Evolutionary conservation across 2,329 filamentous ascomycete species (phyloP), one percentile per base, ranked within the genome.

Genomic region (Clarireedia paspali): DNA sequence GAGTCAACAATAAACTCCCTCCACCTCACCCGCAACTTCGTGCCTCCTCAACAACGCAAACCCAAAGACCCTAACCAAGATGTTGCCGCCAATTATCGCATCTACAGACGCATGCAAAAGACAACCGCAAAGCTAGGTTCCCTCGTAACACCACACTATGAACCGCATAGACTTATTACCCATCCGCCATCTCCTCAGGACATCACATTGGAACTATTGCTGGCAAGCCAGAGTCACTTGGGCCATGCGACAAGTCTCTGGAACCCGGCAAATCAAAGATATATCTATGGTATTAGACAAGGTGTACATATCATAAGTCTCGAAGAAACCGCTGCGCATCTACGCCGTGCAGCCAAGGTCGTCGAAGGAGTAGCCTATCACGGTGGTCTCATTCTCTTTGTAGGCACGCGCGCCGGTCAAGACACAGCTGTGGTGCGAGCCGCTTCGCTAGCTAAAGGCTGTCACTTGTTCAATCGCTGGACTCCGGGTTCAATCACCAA

Each of bases 271-370:
- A 99, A 97, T 75, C 86, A 91, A 62, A 83, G 88, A 63, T 97
- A 97, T 74, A 97, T 99, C 70, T 91, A 89, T 70, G 94, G 94
- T 65, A 82, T 95, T 59, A 81, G 94, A 46, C 82, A 94, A 63
- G 90, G 88, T 15, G 85, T 95, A 59, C 92, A 96, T 74, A 91
- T 99, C 70, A 96, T 99, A 71, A 88, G 87, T 9, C 84, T 97
- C 3, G 94, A 99, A 70, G 80, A 84, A 58, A 97, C 89, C 34
- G 90, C 91, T 14, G 87, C 91, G 15, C 87, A 97, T 72, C 80
- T 99, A 55, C 85, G 92, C n/a, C 85, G 94, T 50, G 91, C 94
- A 4, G 90, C 91, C n/a, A 88, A 91, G 65, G 84, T 99, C 4
- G 90, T 97, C 1, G 85, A 91, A 67, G 90, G 91, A 68, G 89